A percentile compares a stretch with the other conserved stretches of the same genome.
These are phyloP conservation scores for Megacollybia platyphylla DNA, from an alignment of 1,284 basidiomycete genomes.

Conservation along the genomic window DNA sequence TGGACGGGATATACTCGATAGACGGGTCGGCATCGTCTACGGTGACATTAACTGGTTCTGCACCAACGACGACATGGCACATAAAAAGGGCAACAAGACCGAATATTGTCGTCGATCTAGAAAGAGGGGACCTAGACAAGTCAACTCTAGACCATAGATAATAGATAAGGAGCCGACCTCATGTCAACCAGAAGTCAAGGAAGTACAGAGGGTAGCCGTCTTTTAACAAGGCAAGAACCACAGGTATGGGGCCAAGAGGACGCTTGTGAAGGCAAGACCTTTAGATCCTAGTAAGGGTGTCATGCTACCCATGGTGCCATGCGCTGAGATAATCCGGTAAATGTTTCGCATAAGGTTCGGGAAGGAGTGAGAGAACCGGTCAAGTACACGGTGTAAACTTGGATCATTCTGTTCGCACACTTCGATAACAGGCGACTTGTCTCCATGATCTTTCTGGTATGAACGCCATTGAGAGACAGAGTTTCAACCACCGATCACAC, in stretches of 20 bases:
- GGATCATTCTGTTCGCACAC: neutral
- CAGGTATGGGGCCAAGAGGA: constrained; percentile 12
- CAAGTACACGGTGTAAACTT: constrained; percentile 1
- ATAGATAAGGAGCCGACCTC: neutral
- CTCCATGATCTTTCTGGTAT: too few relatives aligned
- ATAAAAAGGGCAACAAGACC: constrained; percentile 3
- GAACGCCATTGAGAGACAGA: too few relatives aligned
- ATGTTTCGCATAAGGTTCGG: constrained; percentile 18
- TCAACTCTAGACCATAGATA: neutral
- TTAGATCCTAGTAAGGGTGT: too few relatives aligned
- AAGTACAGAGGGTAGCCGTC: neutral
- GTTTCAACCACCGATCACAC: too few relatives aligned
- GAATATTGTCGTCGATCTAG: neutral
- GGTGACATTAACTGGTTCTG: constrained; percentile 22
- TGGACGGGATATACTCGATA: constrained; percentile 26
- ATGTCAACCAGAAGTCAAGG: neutral
- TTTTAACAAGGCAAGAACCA: constrained; percentile 1
- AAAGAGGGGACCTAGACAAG: constrained; percentile 2
- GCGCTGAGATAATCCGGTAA: constrained; percentile 14
- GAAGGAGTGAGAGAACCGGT: constrained; percentile 8
- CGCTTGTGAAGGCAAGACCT: constrained; percentile 7
- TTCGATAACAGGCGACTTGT: neutral
- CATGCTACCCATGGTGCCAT: constrained; percentile 3
- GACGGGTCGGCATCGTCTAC: constrained; percentile 29
- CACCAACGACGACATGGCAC: constrained; percentile 5